These are phyloP conservation scores for Gaultheria prostrata DNA, from an alignment of 148 eudicot genomes.

Conservation along the genomic window DNA sequence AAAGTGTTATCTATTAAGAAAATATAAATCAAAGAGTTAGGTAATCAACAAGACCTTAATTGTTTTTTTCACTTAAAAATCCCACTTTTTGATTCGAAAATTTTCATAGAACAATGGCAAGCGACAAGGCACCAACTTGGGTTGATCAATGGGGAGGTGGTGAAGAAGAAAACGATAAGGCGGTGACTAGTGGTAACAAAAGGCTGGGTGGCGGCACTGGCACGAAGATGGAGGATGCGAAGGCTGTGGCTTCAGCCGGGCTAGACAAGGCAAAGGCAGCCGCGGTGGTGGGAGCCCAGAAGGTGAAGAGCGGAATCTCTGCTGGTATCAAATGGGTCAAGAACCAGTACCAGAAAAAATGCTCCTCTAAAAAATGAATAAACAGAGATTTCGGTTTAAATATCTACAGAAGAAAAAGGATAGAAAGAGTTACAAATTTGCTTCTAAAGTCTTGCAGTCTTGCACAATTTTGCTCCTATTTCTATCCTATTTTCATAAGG, in stretches of 20 bases:
- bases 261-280: slow-evolving; percentile 21
- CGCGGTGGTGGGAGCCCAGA: slow-evolving; percentile 22
- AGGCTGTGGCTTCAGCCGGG: slow-evolving; percentile 17
- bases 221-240: slow-evolving; percentile 22
- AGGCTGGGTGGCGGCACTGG: not conserved
- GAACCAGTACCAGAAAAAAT: slow-evolving; percentile 23
- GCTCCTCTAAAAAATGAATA: not conserved
- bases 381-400: not conserved
- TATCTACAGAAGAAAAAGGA: not conserved
- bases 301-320: slow-evolving; percentile 19
- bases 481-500: not conserved
- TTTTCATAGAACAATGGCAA: slow-evolving; percentile 8
- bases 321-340: slow-evolving; percentile 28
- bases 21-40: not conserved
- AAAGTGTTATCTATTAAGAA: too few relatives aligned
- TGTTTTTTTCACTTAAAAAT: not conserved
- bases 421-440: not conserved
- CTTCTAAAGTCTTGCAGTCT: too few relatives aligned
- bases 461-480: not conserved
- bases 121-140: slow-evolving; percentile 20
- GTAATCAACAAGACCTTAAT: not conserved
- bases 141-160: slow-evolving; percentile 19
- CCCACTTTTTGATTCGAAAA: not conserved
- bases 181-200: not conserved
- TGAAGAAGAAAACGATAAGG: not conserved